Base-by-base conservation (phyloP, 768 basidiomycete genomes). In the Leccinum disarticulatum region DNA sequence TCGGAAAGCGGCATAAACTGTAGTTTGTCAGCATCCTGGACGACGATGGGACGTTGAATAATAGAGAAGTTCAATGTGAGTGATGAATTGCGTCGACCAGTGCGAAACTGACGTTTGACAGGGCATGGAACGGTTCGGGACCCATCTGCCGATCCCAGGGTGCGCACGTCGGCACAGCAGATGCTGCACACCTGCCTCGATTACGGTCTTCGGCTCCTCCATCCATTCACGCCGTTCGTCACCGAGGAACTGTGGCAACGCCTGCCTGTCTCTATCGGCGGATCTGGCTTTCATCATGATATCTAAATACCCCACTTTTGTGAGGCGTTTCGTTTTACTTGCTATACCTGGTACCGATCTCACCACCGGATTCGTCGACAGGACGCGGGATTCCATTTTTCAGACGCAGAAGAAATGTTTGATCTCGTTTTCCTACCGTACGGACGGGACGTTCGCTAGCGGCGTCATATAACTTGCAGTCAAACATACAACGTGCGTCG, bases 161-260 rank as follows among this genome's bases (percentile, higher is more conserved):
- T 82, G 9, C 85, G 87, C 41, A 80, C 78, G 53, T 98, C 95
- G 11, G 91, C 95, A 4, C 95, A 97, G 70, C 93, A 98, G 76
- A 98, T 95, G 0, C 77, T 99, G 36, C 97, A 98, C 74, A 95
- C 90, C 7, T 96, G 94, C 72, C 82, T 99, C 41, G 97, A 99
- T 67, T 77, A 87, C 61, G 97, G 95, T 10, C 80, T 99, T 55
- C 87, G 89, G 19, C 80, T 99, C 2, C 80, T 98, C 1, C 97
- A 98, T 73, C 97, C 97, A 0, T 95, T 98, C 79, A 99, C 98
- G 97, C 97, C 97, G 1, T 98, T 91, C 74, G 92, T 99, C 33
- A 98, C 97, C 4, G 97, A 99, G 76, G 96, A 98, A 73, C 78
- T 99, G 13, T 99, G 97, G 97, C 97, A 99, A 73, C 86, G 97